Conservation (phyloP, 2,329 filamentous ascomycete genomes). For the Scortechinia acanthostroma region DNA sequence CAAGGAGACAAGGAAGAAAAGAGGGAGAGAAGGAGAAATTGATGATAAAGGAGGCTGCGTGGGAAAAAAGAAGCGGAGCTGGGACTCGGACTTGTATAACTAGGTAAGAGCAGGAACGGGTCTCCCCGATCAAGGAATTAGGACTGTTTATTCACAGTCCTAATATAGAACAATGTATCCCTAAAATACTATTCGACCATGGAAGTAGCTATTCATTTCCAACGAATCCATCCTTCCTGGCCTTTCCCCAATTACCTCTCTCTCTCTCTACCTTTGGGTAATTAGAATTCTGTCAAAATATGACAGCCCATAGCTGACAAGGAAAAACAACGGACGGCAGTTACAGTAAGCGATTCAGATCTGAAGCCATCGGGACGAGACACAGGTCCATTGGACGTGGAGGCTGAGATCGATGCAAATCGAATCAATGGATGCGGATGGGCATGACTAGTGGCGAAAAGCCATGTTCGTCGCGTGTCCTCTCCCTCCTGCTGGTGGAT, state of each 20-base stretch:
- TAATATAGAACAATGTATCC: no score
- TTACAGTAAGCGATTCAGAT: no score
- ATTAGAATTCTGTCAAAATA: not conserved
- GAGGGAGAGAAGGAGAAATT: slow-evolving; percentile 1
- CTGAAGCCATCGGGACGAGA: no score
- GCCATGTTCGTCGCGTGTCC: no score
- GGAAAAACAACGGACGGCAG: no score
- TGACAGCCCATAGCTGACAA: no score
- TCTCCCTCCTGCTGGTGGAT: no score
- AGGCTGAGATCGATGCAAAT: no score
- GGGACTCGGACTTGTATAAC: not conserved
- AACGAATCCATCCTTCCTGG: not conserved
- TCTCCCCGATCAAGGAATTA: not conserved
- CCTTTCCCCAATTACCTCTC: not conserved
- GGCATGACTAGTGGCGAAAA: no score
- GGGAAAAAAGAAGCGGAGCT: not conserved
- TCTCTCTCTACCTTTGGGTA: not conserved
- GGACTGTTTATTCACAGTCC: not conserved
- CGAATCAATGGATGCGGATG: no score
- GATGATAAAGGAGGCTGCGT: slow-evolving; percentile 1
- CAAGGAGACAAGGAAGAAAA: slow-evolving; percentile 2
- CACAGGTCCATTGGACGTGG: no score
- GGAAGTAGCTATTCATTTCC: not conserved
- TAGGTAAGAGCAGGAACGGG: not conserved
- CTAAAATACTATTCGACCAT: no score